Percentiles rank a stretch among this genome's conserved stretches.
These are phyloP conservation scores for Isabelozyma pseudorhagii DNA, from an alignment of 805 yeast species.

Conservation along the genomic window DNA sequence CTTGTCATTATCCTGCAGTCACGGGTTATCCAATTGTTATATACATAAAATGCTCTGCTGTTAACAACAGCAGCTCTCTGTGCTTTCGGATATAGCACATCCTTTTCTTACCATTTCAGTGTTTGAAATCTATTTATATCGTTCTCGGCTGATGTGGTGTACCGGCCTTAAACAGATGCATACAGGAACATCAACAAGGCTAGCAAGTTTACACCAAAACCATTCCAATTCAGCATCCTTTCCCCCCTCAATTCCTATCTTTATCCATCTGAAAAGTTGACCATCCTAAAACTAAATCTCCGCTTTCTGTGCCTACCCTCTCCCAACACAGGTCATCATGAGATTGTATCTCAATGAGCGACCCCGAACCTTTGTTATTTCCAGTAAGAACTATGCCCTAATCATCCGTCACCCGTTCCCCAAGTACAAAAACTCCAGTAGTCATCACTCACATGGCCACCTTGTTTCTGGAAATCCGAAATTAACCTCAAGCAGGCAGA, in stretches of 20 bases:
- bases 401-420: constrained; percentile 51
- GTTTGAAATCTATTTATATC: no score
- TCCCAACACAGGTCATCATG: constrained; percentile 34
- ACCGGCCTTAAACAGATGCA: not conserved
- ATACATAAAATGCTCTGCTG: no score
- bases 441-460: constrained; percentile 15
- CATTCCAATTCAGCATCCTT: no score
- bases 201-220: not conserved
- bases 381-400: constrained; percentile 56
- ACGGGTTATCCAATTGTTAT: no score
- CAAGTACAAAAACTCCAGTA: constrained; percentile 14
- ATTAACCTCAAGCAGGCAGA: constrained; percentile 4
- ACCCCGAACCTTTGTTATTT: constrained; percentile 70
- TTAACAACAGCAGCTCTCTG: no score
- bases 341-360: constrained; percentile 56
- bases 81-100: no score
- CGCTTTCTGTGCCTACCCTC: no score
- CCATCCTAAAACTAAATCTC: no score
- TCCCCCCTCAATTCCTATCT: no score
- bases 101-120: no score
- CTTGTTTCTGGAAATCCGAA: constrained; percentile 15
- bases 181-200: not conserved
- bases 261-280: no score
- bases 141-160: not conserved
- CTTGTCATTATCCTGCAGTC: no score